Evolutionary conservation across 1,284 basidiomycete genomes (phyloP), one percentile per base, ranked within the genome.

Genomic region (Trametes polyzona): DNA sequence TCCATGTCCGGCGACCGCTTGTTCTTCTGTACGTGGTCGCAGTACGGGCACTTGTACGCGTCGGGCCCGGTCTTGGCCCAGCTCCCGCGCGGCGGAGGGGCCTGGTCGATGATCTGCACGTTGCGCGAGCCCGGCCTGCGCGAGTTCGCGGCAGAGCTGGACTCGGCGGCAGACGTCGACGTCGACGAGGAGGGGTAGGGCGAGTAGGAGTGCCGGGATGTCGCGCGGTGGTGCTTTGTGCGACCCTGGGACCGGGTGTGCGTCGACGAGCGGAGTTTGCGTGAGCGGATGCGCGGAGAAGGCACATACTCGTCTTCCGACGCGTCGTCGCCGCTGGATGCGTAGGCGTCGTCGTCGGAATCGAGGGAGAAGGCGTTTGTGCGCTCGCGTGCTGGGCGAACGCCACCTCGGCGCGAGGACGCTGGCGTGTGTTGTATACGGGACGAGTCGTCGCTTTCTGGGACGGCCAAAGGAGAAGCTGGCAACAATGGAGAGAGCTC

Each of bases 1-100:
- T 57, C 55, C 54, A 70, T 63, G 62, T 71, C 69, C 5, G 69
- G 66, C 39, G 41, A 48, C 23, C 69, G 69, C 36, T 44, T 43
- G 57, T 67, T 71, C 32, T 21, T 33, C 61, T 68, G 69, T 11
- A 56, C 33, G 46, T 58, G 63, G 39, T 50, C 56, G 51, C 69
- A 71, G 53, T 47, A 26, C 12, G 55, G 42, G 46, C 69, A 70
- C 33, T 27, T 44, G 47, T 47, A 61, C 16, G 56, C 56, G 26
- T 51, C 47, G 26, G 55, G 52, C 14, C 57, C 58, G 17, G 42
- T 50, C 58, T 61, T 58, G 6, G 26, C 27, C 56, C 52, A 63
- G 32, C 53, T 53, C 19, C 57, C 57, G 37, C 59, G 54, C 36
- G 48, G 54, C 33, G 59, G 62, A 4, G 57, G 50, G 11, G 49